phyloP scores from a whole-genome alignment of 192 early-diverging fungal genomes.

The Coemansia erecta region DNA sequence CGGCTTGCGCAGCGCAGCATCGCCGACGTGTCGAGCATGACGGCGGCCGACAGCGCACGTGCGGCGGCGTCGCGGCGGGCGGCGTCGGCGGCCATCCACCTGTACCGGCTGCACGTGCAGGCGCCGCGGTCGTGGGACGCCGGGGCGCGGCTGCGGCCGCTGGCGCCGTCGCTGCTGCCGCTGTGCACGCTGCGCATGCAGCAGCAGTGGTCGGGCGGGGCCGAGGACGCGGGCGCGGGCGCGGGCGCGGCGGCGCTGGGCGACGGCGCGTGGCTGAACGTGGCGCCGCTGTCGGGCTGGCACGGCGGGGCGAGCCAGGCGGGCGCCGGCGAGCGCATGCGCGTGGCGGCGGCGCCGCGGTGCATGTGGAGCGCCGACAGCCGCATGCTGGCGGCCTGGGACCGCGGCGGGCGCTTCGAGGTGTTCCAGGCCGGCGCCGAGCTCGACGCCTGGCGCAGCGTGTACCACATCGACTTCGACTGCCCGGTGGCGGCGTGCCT shows the following conservation, averaged over 20 bases:
- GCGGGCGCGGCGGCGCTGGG: not conserved
- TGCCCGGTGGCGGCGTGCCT: slow-evolving; percentile 43
- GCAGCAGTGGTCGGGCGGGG: slow-evolving; percentile 41
- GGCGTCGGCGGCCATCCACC: slow-evolving; percentile 42
- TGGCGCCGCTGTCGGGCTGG: slow-evolving; percentile 49
- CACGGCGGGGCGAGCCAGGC: slow-evolving; percentile 40
- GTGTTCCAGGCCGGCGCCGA: slow-evolving; percentile 37
- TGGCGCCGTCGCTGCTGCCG: slow-evolving; percentile 46
- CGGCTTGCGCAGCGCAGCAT: slow-evolving; percentile 48
- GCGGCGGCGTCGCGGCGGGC: slow-evolving; percentile 27
- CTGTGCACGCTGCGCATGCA: slow-evolving; percentile 50
- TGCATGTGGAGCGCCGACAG: slow-evolving; percentile 49
- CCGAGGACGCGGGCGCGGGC: too few species aligned
- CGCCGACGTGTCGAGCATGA: slow-evolving; percentile 37
- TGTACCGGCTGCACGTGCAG: slow-evolving; percentile 45
- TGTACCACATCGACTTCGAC: slow-evolving; percentile 49
- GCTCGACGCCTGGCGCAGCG: slow-evolving; percentile 44
- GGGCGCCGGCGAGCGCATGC: slow-evolving; percentile 42
- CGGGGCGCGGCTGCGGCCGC: slow-evolving; percentile 15
- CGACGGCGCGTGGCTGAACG: slow-evolving; percentile 15
- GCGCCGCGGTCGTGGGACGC: slow-evolving; percentile 41
- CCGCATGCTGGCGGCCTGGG: slow-evolving; percentile 38
- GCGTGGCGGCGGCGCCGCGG: slow-evolving; percentile 42
- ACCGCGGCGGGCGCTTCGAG: slow-evolving; percentile 49
- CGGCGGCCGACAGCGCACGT: slow-evolving; percentile 34